Evolutionary conservation across 23 red algal genomes (phyloP).

Genomic region (Cyanidium caldarium): DNA sequence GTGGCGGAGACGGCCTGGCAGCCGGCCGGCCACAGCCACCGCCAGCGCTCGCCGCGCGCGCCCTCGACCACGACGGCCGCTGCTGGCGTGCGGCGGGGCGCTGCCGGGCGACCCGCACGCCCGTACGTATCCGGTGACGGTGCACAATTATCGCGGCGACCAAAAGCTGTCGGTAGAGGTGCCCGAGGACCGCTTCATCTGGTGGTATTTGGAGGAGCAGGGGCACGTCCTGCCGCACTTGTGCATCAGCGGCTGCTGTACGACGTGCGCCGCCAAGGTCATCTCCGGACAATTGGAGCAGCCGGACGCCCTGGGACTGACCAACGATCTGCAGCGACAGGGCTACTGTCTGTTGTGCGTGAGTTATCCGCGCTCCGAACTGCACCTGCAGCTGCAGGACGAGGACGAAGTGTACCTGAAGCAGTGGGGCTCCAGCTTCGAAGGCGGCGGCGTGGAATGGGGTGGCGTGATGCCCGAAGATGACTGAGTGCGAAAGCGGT

Average conservation of each 20-base stretch:
- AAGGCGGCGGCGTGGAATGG: slow-evolving; percentile 73
- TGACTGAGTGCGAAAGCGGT: slow-evolving; percentile 12
- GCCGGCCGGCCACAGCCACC: too few species aligned
- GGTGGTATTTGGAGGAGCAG: slow-evolving; percentile 63
- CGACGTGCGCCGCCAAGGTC: slow-evolving; percentile 84
- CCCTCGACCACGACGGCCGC: too few species aligned
- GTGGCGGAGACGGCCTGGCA: too few species aligned
- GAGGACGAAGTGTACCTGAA: slow-evolving; percentile 95
- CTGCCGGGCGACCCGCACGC: slow-evolving; percentile 7
- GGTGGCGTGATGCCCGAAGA: slow-evolving; percentile 72
- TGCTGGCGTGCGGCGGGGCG: background rate
- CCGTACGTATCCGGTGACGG: slow-evolving; percentile 45
- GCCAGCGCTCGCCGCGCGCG: too few species aligned
- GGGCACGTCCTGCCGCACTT: slow-evolving; percentile 52
- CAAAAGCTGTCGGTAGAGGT: slow-evolving; percentile 23
- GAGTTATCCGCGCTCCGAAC: slow-evolving; percentile 55
- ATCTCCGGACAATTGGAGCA: slow-evolving; percentile 30
- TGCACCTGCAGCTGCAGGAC: slow-evolving; percentile 54
- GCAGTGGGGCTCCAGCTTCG: slow-evolving; percentile 82
- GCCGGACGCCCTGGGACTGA: slow-evolving; percentile 58
- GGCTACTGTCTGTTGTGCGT: slow-evolving; percentile 89
- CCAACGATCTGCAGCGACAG: slow-evolving; percentile 47
- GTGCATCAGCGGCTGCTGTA: slow-evolving; percentile 93
- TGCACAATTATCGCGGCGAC: slow-evolving; percentile 26
- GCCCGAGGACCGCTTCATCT: slow-evolving; percentile 94